Conservation (phyloP, 768 basidiomycete species). For the Amanita rimosa region DNA sequence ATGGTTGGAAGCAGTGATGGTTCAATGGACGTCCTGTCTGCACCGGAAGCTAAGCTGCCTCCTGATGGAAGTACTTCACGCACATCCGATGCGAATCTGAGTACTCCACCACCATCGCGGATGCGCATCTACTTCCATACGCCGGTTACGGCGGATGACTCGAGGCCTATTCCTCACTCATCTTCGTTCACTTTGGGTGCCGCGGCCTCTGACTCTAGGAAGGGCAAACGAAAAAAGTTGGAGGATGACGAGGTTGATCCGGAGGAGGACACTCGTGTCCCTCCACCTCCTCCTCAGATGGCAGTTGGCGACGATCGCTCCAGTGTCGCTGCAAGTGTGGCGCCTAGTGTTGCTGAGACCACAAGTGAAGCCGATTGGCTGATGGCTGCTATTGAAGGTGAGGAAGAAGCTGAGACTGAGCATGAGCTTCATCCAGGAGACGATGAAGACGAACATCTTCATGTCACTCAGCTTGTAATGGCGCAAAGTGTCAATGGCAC, state of each 20-base stretch:
- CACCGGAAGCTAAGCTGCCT: slow-evolving; percentile 19
- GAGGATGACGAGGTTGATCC: slow-evolving; percentile 80
- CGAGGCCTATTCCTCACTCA: slow-evolving; percentile 58
- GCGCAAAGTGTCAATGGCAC: slow-evolving; percentile 23
- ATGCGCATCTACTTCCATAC: slow-evolving; percentile 91
- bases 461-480: slow-evolving; percentile 30
- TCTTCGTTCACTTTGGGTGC: slow-evolving; percentile 36
- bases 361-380: slow-evolving; percentile 79
- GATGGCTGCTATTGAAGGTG: slow-evolving; percentile 79
- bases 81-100: slow-evolving; percentile 20
- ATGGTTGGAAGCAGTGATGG: slow-evolving; percentile 17
- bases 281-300: slow-evolving; percentile 53
- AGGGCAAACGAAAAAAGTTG: slow-evolving; percentile 82
- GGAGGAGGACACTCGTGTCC: slow-evolving; percentile 52
- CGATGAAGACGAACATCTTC: slow-evolving; percentile 31
- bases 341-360: slow-evolving; percentile 61
- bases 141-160: slow-evolving; percentile 73
- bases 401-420: slow-evolving; percentile 42
- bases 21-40: slow-evolving; percentile 16
- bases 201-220: slow-evolving; percentile 49
- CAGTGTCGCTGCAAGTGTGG: slow-evolving; percentile 44
- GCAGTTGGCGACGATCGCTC: slow-evolving; percentile 38
- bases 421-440: slow-evolving; percentile 28
- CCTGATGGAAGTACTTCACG: slow-evolving; percentile 12
- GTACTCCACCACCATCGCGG: slow-evolving; percentile 57